Evolutionary conservation across 2,329 filamentous ascomycete genomes (phyloP), one percentile per base, ranked within the genome.

Genomic region (Colletotrichum neosansevieriae): DNA sequence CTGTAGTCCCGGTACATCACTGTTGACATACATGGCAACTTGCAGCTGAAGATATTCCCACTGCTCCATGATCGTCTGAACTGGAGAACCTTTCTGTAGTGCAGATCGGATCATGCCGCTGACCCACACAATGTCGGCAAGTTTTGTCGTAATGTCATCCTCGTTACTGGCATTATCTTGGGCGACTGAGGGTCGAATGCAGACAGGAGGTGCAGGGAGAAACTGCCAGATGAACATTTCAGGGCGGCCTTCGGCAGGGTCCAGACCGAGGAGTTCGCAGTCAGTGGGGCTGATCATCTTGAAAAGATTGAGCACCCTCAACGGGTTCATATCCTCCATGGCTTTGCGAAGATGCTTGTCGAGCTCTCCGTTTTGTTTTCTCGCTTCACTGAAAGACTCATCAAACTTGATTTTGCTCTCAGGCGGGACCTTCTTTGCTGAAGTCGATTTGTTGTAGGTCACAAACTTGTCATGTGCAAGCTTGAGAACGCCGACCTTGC

Each of bases 141-240:
- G 87, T 78, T 98, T 98, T 60, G 95, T 94, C 0, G 96, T 99
- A 70, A 99, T 88, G 75, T 99, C 96, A 76, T 99, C 96, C 79
- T 99, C 96, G 19, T 93, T 99, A 72, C 93, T 98, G 3, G 94
- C 92, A 69, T 89, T 93, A 71, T 98, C 96, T 78, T 98, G 96
- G 34, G 92, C 92, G 17, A 99, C 96, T 0, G 94, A 98, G 0
- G 96, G 96, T 67, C 96, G 88, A 74, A 99, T 97, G 73, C 94
- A 97, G 6, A 98, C 93, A 0, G 96, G 96, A 1, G 96, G 95
- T 0, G 95, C 95, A 1, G 96, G 96, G 40, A 99, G 86, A 75
- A 94, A 97, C 76, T 97, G 94, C 96, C 96, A 99, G 50, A 99
- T 89, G 78, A 98, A 97, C 90, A 97, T 97, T 77, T 99, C 96